Evolutionary conservation across 129 eudicot species (phyloP).

Genomic region (Centella asiatica): DNA sequence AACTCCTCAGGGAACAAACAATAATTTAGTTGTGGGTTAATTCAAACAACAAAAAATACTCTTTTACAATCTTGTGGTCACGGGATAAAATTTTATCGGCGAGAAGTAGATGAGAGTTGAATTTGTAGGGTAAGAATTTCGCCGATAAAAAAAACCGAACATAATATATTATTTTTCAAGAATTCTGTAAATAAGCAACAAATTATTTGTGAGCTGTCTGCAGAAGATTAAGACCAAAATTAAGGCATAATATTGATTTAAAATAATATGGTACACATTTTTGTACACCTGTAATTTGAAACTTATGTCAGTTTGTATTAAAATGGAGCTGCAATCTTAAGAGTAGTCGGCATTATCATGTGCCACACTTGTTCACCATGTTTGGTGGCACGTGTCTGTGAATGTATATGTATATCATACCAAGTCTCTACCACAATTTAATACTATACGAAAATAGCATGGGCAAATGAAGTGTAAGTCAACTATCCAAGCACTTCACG

Average conservation of each 20-base stretch:
- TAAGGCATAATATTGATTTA: neutral
- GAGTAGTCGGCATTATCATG: slow-evolving; percentile 16
- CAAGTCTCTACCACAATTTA: slow-evolving; percentile 13
- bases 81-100: no score
- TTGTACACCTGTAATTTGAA: neutral
- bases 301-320: neutral
- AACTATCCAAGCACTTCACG: slow-evolving; percentile 10
- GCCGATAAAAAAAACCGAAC: no score
- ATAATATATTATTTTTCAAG: no score
- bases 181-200: no score
- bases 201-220: neutral
- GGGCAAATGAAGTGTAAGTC: slow-evolving; percentile 19
- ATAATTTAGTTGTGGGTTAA: no score
- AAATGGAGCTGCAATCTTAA: neutral
- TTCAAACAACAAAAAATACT: no score
- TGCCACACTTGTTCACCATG: slow-evolving; percentile 15
- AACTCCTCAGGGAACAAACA: no score
- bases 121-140: no score
- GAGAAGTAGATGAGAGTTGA: no score
- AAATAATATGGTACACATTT: neutral
- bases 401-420: neutral
- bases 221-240: neutral
- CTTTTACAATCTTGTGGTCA: no score
- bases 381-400: slow-evolving; percentile 26
- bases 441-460: neutral